These are phyloP conservation scores for Rhynchosporium graminicola DNA, from an alignment of 2,329 filamentous ascomycete species.

Conservation along the genomic window DNA sequence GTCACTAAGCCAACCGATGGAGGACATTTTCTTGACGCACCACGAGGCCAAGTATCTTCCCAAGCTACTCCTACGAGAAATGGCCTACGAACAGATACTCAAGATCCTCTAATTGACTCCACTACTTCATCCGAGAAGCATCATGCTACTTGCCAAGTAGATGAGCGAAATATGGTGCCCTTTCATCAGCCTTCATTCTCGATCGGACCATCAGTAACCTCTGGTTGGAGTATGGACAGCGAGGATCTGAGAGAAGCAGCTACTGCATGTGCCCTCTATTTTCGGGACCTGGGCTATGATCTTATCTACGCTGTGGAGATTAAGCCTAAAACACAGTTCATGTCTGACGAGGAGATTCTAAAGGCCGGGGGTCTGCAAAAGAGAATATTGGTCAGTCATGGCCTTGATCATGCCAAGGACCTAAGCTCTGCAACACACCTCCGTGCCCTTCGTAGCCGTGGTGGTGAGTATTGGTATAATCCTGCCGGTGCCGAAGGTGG, in stretches of 20 bases:
- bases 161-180: neutral
- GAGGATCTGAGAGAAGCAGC: slow-evolving; percentile 27
- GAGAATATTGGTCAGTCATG: slow-evolving; percentile 36
- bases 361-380: slow-evolving; percentile 29
- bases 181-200: neutral
- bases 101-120: slow-evolving; percentile 8
- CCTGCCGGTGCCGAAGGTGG: slow-evolving; percentile 8
- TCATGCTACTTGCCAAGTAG: neutral
- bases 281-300: slow-evolving; percentile 37
- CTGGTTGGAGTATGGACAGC: neutral
- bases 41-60: neutral
- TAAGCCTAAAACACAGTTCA: slow-evolving; percentile 21
- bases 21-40: neutral
- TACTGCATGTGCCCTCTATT: slow-evolving; percentile 34
- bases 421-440: slow-evolving; percentile 34
- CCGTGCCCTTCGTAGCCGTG: slow-evolving; percentile 30
- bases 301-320: slow-evolving; percentile 37
- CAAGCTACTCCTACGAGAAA: neutral
- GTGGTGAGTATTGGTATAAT: slow-evolving; percentile 17
- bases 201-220: neutral
- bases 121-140: neutral
- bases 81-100: neutral
- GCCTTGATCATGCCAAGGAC: slow-evolving; percentile 29
- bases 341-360: slow-evolving; percentile 30
- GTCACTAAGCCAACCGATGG: neutral